Evolutionary conservation across 495 filamentous ascomycete species (phyloP).

Genomic region (Trichoderma gamsii): DNA sequence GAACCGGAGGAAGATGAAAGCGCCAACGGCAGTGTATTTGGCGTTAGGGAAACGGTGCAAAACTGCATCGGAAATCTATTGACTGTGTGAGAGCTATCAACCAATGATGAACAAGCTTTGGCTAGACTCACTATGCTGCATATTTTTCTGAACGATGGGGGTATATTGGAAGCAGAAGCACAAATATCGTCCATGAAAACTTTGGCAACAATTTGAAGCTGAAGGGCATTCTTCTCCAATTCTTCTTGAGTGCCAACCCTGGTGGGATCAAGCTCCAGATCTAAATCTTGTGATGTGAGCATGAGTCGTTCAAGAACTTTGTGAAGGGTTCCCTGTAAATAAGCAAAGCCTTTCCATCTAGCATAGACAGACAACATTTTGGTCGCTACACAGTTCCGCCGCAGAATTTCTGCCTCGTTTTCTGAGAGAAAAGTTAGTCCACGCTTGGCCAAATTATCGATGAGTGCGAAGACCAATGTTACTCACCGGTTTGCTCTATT

Average conservation of each 20-base stretch:
- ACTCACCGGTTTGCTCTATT: conserved; percentile 52
- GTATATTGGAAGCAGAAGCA: conserved; percentile 51
- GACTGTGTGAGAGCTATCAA: not conserved
- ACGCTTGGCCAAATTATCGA: conserved; percentile 1
- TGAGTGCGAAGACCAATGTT: no score
- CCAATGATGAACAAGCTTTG: not conserved
- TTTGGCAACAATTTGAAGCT: conserved; percentile 54
- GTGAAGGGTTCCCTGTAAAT: conserved; percentile 57
- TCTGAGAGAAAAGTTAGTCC: conserved; percentile 30
- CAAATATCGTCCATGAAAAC: conserved; percentile 64
- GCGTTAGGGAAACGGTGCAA: conserved; percentile 55
- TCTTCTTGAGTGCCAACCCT: conserved; percentile 51
- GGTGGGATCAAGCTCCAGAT: conserved; percentile 58
- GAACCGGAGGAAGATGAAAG: conserved; percentile 64
- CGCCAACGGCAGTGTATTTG: conserved; percentile 64
- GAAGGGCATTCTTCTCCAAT: conserved; percentile 52
- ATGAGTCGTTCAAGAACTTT: conserved; percentile 56
- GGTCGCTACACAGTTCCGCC: conserved; percentile 59
- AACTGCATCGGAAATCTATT: conserved; percentile 51
- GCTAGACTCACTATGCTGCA: conserved; percentile 49
- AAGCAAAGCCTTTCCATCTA: conserved; percentile 59
- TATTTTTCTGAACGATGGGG: conserved; percentile 56
- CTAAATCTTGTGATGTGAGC: conserved; percentile 52
- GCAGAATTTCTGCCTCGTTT: conserved; percentile 56
- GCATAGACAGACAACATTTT: conserved; percentile 64